These are phyloP conservation scores for Apiospora arundinis DNA, from an alignment of 2,329 filamentous ascomycete genomes.

Conservation along the genomic window DNA sequence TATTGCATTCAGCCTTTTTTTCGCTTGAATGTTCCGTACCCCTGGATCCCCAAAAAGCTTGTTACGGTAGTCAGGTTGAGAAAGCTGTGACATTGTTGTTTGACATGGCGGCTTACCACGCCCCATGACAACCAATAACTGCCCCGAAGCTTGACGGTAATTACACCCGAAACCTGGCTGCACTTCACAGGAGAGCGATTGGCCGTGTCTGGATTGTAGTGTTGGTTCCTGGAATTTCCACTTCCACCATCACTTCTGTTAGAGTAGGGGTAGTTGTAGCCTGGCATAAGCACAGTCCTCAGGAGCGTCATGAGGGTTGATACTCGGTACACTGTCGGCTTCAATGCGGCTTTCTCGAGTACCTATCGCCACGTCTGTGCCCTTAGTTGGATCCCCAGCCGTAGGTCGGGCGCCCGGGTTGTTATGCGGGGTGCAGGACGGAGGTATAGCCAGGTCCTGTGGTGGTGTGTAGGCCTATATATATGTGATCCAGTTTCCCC, in stretches of 20 bases:
- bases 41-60: neutral
- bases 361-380: neutral
- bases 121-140: neutral
- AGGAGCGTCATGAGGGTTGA: neutral
- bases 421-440: too few species aligned
- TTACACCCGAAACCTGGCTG: neutral
- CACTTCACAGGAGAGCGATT: neutral
- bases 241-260: neutral
- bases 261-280: neutral
- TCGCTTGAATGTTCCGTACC: neutral
- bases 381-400: neutral
- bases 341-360: neutral
- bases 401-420: neutral
- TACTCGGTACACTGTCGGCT: neutral
- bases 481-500: neutral
- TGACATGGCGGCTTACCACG: neutral
- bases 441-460: neutral
- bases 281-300: neutral
- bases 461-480: neutral
- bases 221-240: neutral
- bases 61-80: neutral
- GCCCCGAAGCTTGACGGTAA: neutral
- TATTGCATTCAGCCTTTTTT: conserved; percentile 1
- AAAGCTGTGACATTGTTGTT: neutral
- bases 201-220: neutral